Conservation (phyloP, 2,329 filamentous ascomycete species). For the Paecilomyces formosus region DNA sequence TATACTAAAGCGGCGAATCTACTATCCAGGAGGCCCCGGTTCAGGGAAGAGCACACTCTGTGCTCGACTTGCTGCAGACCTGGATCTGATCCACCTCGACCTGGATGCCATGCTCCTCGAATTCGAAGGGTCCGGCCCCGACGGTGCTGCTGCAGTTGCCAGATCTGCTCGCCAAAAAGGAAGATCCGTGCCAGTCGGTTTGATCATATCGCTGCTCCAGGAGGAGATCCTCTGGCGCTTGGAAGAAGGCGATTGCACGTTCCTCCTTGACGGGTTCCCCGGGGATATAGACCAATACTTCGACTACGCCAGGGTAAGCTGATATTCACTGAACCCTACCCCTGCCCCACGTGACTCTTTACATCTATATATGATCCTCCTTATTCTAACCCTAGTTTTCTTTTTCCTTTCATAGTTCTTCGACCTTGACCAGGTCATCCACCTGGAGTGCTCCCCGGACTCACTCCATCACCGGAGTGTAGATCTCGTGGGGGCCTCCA, state of each 20-base stretch:
- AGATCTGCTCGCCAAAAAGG: background rate
- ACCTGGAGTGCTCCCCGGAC: background rate
- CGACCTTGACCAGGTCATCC: background rate
- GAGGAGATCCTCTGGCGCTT: background rate
- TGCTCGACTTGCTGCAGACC: background rate
- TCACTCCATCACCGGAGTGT: background rate
- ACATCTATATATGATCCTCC: background rate
- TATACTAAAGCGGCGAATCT: background rate
- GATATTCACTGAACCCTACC: background rate
- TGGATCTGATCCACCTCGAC: background rate
- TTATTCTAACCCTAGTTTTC: background rate
- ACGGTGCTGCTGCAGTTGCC: background rate
- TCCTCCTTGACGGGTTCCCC: conserved; percentile 1
- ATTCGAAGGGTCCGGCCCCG: background rate
- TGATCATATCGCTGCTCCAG: background rate
- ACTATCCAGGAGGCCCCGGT: background rate
- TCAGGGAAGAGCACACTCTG: background rate
- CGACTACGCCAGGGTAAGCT: background rate
- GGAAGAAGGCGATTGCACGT: background rate
- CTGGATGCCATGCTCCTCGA: background rate
- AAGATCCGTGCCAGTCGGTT: background rate
- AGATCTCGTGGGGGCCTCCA: background rate
- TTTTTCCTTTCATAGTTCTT: background rate
- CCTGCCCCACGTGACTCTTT: background rate
- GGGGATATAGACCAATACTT: background rate